Evolutionary conservation across 805 yeast species (phyloP), one percentile per base, ranked within the genome.

Genomic region (Wickerhamiella lipophila): DNA sequence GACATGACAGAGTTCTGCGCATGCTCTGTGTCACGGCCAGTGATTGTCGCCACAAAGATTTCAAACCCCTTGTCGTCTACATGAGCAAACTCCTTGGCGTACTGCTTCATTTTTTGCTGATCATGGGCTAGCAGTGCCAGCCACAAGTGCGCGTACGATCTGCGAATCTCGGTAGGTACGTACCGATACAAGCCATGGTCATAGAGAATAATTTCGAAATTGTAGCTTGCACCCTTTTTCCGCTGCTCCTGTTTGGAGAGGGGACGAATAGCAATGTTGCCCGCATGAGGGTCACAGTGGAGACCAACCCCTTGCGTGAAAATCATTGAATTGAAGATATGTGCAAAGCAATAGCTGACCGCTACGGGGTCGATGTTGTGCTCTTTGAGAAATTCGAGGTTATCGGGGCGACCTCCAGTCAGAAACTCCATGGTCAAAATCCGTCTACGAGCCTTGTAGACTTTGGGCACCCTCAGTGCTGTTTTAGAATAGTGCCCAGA

Each of bases 221-320:
- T 88, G 60, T 81, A 86, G 3, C 67, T 65, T 23, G 70, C 68
- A 3, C 45, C 45, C 5, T 16, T 25, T 9, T 56, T 46, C 2
- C 56, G 54, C 51, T 51, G 52, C 38, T 53, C 62, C 26, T 57
- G 55, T 16, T 57, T 53, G 6, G 64, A 57, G 16, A 67, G 56
- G 1, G 64, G 59, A 49, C 87, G 69, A 19, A 92, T 85, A 0
- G 97, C 96, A 51, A 92, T 68, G 59, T 92, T 92, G 0, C 99
- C 99, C 9, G 95, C 95, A 63, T 92, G 99, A 1, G 98, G 98
- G 63, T 92, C 99, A 67, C 98, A 92, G 63, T 92, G 99, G 39
- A 92, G 75, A 0, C 89, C 85, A 19, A 86, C 95, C 23, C 78
- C 80, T 0, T 96, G 94, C 1, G 94, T 81, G 68, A 92, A 92